Base-by-base conservation (phyloP, 495 filamentous ascomycete genomes). In the Rhizodiscina lignyota region DNA sequence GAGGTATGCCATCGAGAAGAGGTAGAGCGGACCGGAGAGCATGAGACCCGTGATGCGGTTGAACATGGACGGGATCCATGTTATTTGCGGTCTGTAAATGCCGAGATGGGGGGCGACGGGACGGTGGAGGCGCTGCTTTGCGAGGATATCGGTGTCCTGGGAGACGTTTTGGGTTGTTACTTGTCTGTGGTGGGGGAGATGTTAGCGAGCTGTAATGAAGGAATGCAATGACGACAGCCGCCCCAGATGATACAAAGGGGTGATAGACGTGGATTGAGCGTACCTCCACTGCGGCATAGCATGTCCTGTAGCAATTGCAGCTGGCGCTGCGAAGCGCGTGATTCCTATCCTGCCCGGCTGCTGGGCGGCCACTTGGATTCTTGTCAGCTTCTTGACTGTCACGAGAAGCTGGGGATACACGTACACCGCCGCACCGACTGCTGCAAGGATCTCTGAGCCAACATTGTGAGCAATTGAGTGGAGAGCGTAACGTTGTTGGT, bases 41-140 rank as follows among this genome's bases (percentile, higher is more conserved):
- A 63, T 49, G 41, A 64, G 45, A 40, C 84, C 89, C 12, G 82
- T 85, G 62, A 96, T 68, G 48, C 89, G 83, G 66, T 83, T 76
- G 56, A 80, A 61, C 35, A 50, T 60, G 37, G 75, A 83, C 29
- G 63, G 58, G 52, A 78, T 75, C 79, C 79, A 94, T 36, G 85
- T 86, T 51, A 96, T 77, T 60, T 82, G 78, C 41, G 79, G 77
- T 45, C 72, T 66, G 71, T 96, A 99, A 70, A 92, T 86, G 40
- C 58, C 49, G 35, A 99, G 73, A 54, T 99, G 87, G 29, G 89
- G 89, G 24, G 83, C 65, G 40, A 91, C 68, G 45, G 89, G 89
- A 32, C 89, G 91, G 48, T 63, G 51, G 38, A 77, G 74, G 45
- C 89, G 89, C 60, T 99, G 89, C 43, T 71, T 60, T 43, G 67